Evolutionary conservation across 345 rosid species (phyloP), one percentile per base, ranked within the genome.

Genomic region (Citrus trifoliata): DNA sequence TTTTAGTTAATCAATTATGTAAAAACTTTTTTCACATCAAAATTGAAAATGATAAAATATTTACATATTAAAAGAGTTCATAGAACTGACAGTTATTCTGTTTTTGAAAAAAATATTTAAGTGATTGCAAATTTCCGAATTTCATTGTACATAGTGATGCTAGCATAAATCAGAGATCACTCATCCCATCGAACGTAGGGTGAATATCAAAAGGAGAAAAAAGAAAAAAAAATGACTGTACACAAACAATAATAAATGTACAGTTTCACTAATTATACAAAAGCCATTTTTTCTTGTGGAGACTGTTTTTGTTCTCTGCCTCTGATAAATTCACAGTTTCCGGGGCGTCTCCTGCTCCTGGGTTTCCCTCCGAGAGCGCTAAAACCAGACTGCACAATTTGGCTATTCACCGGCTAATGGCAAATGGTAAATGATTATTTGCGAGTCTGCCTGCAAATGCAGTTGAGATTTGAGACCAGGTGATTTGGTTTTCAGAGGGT

Each of bases 191-290:
- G 18, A 4, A 12, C 51, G 25, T 28, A 46, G 18, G 46, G 12
- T 70, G 35, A 32, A 33, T 27, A 32, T 68, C 28, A 12, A n/a
- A 18, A n/a, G 28, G 1, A 1, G 2, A 2, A 16, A 21, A 21
- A 24, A 55, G 46, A 35, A 28, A 3, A 13, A 68, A 68, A 25
- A 33, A 18, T 16, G 6, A 71, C 91, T 86, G 87, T 86, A 90
- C 93, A 92, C 80, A 79, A 80, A 81, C 51, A 84, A 82, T 75
- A 76, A 42, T 77, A 28, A 68, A 81, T 79, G 85, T 30, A 77
- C 86, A 83, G 79, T 62, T 82, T 28, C 63, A 71, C 5, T 61
- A 80, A 80, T 80, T 21, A 38, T 77, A 85, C 88, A 82, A 22
- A 38, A 86, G 65, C 71, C 30, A 4, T 5, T 16, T 51, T 40